Percentiles rank a stretch among this genome's conserved stretches.
These are phyloP conservation scores for Claviceps pazoutovae DNA, from an alignment of 2,329 filamentous ascomycete genomes.

Conservation along the genomic window DNA sequence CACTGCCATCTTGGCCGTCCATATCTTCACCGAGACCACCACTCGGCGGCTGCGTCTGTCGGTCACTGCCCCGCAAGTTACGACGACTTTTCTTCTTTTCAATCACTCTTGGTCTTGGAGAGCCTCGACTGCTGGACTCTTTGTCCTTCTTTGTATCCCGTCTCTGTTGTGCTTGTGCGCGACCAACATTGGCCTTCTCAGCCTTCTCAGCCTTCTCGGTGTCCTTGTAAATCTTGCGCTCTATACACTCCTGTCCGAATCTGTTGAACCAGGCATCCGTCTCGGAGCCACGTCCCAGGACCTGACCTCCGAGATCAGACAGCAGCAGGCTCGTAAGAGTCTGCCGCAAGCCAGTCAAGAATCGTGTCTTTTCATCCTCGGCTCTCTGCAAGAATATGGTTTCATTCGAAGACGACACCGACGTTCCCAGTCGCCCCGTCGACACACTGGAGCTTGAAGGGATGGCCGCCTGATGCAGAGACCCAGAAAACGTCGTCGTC, in stretches of 20 bases:
- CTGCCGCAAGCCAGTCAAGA: constrained; percentile 64
- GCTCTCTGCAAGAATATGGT: constrained; percentile 48
- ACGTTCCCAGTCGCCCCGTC: constrained; percentile 46
- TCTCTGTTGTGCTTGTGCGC: constrained; percentile 26
- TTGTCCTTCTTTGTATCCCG: constrained; percentile 26
- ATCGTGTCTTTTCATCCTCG: constrained; percentile 60
- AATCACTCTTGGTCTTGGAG: constrained; percentile 35
- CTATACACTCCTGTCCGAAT: constrained; percentile 51
- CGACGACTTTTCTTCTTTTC: constrained; percentile 58
- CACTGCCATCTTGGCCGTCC: not conserved
- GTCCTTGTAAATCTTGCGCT: constrained; percentile 27
- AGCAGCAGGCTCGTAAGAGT: constrained; percentile 71
- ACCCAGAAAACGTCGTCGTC: constrained; percentile 32
- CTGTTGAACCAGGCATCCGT: constrained; percentile 78
- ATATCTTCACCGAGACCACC: constrained; percentile 28
- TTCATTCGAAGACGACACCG: constrained; percentile 54
- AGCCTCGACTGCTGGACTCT: constrained; percentile 27
- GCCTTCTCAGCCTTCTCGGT: too few species aligned
- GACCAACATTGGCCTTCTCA: constrained; percentile 35
- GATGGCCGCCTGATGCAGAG: constrained; percentile 26
- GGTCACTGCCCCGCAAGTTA: constrained; percentile 39
- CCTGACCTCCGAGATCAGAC: constrained; percentile 75
- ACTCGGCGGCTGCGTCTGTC: constrained; percentile 24
- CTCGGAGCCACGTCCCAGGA: constrained; percentile 82
- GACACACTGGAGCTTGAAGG: constrained; percentile 33